phyloP scores from a whole-genome alignment of 257 asterid genomes.

The Anisodus tanguticus region DNA sequence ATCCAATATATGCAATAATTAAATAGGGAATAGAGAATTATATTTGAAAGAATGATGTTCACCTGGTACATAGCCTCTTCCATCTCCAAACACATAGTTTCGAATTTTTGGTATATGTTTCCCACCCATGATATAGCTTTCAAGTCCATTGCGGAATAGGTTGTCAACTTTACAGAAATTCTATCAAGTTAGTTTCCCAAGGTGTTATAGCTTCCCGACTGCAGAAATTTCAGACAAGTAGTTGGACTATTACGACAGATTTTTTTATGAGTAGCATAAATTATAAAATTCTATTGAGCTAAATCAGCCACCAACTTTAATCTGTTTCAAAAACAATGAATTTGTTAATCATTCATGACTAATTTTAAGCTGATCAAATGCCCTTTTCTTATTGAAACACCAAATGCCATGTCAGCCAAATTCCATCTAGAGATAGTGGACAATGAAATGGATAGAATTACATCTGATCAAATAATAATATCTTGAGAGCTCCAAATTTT shows the following conservation, averaged over 20 bases:
- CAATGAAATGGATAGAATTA: background rate
- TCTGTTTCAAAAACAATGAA: background rate
- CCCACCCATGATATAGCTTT: conserved; percentile 84
- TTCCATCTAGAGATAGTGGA: background rate
- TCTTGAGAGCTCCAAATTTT: too few species aligned
- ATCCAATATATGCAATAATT: background rate
- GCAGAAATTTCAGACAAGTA: conserved; percentile 32
- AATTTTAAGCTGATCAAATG: background rate
- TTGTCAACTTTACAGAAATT: conserved; percentile 26
- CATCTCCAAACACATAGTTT: conserved; percentile 81
- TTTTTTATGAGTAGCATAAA: background rate
- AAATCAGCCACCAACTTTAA: background rate
- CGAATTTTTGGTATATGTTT: conserved; percentile 66
- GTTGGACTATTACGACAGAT: background rate
- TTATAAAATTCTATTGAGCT: background rate
- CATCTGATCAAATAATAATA: too few species aligned
- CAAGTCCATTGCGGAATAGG: conserved; percentile 55
- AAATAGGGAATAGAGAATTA: background rate
- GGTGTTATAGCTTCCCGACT: conserved; percentile 29
- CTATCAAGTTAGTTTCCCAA: conserved; percentile 26
- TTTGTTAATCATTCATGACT: background rate
- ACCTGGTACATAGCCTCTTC: conserved; percentile 87
- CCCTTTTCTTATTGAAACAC: background rate
- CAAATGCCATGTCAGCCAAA: background rate
- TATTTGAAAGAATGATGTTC: conserved; percentile 22